These are phyloP conservation scores for Trichosporon ovoides DNA, from an alignment of 1,284 basidiomycete species.

Conservation along the genomic window DNA sequence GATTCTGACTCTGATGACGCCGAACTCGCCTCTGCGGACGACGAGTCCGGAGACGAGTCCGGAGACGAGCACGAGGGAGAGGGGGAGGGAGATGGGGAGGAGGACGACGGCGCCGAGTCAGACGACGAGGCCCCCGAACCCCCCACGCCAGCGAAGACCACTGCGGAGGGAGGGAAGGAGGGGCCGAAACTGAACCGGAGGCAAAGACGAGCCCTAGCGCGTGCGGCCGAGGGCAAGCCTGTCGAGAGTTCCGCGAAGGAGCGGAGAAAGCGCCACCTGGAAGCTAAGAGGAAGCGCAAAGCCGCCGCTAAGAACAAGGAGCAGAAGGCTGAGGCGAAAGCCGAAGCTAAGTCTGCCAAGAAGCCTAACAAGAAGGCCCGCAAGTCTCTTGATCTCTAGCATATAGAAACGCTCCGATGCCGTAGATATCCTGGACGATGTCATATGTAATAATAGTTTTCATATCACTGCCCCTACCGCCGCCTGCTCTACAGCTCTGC, in stretches of 20 bases:
- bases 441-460: conserved; percentile 3
- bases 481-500: too few species aligned
- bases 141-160: background rate
- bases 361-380: conserved; percentile 4
- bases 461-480: too few species aligned
- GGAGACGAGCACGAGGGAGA: conserved; percentile 6
- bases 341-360: conserved; percentile 8
- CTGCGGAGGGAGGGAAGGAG: background rate
- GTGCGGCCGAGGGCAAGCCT: conserved; percentile 14
- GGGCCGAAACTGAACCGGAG: conserved; percentile 15
- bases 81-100: background rate
- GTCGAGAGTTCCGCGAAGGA: conserved; percentile 7
- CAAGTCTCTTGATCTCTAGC: background rate
- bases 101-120: conserved; percentile 7
- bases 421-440: too few species aligned
- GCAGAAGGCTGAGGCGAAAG: background rate
- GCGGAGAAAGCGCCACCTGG: conserved; percentile 10
- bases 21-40: too few species aligned
- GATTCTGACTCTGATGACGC: too few species aligned
- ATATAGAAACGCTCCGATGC: background rate
- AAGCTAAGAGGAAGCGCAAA: conserved; percentile 6
- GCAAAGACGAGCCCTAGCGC: conserved; percentile 12
- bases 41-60: conserved; percentile 9
- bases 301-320: background rate
- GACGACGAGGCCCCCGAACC: background rate